Conservation (phyloP, 345 rosid species). For the Toxicodendron radicans region DNA sequence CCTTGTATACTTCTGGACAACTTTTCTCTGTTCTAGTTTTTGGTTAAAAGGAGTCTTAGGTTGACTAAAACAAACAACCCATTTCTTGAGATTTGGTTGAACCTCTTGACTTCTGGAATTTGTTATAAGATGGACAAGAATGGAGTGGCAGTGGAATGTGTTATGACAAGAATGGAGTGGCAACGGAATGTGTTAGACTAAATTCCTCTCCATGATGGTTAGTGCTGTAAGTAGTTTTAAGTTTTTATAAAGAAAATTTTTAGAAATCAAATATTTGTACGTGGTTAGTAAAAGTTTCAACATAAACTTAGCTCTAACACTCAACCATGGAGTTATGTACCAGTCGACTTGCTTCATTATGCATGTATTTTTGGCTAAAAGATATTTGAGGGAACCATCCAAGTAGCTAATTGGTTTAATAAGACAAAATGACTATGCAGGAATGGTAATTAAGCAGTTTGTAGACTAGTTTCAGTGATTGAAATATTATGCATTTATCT, state of each 20-base stretch:
- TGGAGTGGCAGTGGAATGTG: neutral
- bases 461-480: neutral
- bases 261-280: neutral
- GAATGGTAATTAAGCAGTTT: neutral
- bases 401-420: neutral
- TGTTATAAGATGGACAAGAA: neutral
- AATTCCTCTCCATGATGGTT: neutral
- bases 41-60: conserved; percentile 3
- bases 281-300: neutral
- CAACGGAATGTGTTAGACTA: neutral
- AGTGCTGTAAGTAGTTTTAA: neutral
- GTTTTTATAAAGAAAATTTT: neutral
- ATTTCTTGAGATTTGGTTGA: neutral
- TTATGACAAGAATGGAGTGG: neutral
- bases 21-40: conserved; percentile 5
- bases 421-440: neutral
- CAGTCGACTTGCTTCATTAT: neutral
- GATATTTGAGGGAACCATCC: too few relatives aligned
- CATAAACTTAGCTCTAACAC: neutral
- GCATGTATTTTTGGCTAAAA: too few relatives aligned
- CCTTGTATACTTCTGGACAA: neutral
- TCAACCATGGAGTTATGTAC: too few relatives aligned
- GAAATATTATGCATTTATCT: neutral
- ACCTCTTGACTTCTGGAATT: neutral
- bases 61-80: neutral